Conservation (phyloP, 768 basidiomycete species). For the Rossbeevera mucosa region DNA sequence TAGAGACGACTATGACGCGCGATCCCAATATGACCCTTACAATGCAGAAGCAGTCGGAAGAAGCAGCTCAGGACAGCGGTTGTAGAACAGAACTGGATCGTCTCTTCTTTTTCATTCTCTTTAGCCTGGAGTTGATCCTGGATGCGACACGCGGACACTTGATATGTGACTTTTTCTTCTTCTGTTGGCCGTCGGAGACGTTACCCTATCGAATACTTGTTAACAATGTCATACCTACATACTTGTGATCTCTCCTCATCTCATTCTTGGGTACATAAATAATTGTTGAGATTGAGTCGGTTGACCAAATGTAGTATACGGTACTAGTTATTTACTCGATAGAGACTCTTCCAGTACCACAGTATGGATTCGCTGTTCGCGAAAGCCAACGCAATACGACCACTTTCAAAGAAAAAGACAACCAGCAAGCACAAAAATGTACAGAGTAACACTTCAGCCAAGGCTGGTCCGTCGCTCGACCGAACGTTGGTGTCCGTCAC, state of each 20-base stretch:
- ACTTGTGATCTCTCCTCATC: conserved; percentile 6
- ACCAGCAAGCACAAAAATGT: conserved; percentile 22
- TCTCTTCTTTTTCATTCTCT: not conserved
- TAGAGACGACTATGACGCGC: conserved; percentile 28
- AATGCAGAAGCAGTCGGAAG: conserved; percentile 21
- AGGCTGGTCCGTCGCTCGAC: conserved; percentile 34
- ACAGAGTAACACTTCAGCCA: conserved; percentile 13
- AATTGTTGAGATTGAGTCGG: too few species aligned
- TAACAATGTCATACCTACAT: not conserved
- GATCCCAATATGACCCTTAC: conserved; percentile 26
- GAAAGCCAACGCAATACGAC: conserved; percentile 56
- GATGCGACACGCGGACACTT: conserved; percentile 8
- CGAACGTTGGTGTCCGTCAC: conserved; percentile 55
- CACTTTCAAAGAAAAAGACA: conserved; percentile 41
- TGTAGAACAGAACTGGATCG: conserved; percentile 18
- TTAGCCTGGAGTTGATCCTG: not conserved
- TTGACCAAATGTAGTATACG: too few species aligned
- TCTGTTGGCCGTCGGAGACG: conserved; percentile 1
- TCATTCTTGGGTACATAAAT: not conserved
- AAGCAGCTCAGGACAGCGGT: conserved; percentile 20
- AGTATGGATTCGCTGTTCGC: conserved; percentile 67
- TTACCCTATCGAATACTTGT: conserved; percentile 2
- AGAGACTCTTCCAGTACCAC: not conserved
- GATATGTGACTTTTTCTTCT: not conserved
- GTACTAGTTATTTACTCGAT: too few species aligned